phyloP scores from a whole-genome alignment of 169 alveolate genomes.

The Theileria annulata region DNA sequence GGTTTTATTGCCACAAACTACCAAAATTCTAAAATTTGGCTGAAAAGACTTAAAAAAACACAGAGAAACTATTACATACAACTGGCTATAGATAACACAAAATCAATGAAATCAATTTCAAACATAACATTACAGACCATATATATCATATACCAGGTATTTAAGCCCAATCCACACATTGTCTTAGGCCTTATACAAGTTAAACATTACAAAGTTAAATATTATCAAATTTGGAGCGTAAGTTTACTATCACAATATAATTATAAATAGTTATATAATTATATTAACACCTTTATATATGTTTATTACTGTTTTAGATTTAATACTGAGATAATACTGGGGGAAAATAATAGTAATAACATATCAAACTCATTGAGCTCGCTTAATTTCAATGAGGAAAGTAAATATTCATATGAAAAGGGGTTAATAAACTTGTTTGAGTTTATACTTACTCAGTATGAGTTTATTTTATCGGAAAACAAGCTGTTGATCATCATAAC shows the following conservation, averaged over 20 bases:
- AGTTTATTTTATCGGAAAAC: constrained; percentile 15
- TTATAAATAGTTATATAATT: too few species aligned
- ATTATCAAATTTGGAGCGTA: constrained; percentile 75
- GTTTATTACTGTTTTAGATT: constrained; percentile 6
- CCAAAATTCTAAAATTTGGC: constrained; percentile 98
- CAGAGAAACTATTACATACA: constrained; percentile 94
- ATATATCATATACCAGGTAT: constrained; percentile 85
- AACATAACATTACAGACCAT: constrained; percentile 54
- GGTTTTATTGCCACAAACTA: constrained; percentile 97
- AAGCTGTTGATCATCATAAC: constrained; percentile 83
- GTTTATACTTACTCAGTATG: constrained; percentile 27
- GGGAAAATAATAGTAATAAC: constrained; percentile 40
- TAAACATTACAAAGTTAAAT: constrained; percentile 79
- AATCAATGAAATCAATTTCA: constrained; percentile 84
- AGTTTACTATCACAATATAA: constrained; percentile 5
- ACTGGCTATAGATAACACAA: constrained; percentile 94
- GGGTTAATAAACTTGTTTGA: constrained; percentile 67
- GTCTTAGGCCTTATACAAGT: constrained; percentile 41
- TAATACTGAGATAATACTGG: constrained; percentile 52
- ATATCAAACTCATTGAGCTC: constrained; percentile 58
- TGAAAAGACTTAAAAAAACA: constrained; percentile 94
- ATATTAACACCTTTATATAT: background rate
- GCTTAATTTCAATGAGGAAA: constrained; percentile 79
- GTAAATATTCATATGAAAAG: constrained; percentile 70
- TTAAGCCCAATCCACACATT: constrained; percentile 54